Evolutionary conservation across 2,329 filamentous ascomycete species (phyloP), one percentile per base, ranked within the genome.

Genomic region (Pyricularia pennisetigena): DNA sequence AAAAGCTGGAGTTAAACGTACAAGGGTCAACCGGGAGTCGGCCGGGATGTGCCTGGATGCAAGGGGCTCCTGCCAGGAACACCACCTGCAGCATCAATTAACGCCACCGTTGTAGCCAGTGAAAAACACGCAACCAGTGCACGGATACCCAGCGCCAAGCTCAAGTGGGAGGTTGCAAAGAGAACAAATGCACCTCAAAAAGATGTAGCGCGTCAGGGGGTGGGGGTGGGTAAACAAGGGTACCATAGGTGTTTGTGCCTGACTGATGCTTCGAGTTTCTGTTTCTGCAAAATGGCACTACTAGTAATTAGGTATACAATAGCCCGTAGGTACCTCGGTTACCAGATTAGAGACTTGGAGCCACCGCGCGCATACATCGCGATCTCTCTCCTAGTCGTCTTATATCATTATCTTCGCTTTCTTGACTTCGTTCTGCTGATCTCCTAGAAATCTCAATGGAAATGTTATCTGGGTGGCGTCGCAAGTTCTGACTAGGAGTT

Each of bases 11-110:
- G 41, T 23, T 61, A 8, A 23, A 61, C n/a, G n/a, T 28, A 28
- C 64, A 66, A 24, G 64, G 64, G 64, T 66, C 32, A 23, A 28
- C 64, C 64, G 64, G 64, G 64, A 66, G 30, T 54, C 20, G 26
- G 32, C 64, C 32, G 64, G 64, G 64, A 49, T 66, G 64, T 32
- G 24, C 64, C 64, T 49, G 35, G 64, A 26, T 30, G 30, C 30
- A 35, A 49, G 32, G 23, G 26, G 62, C 28, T 29, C 62, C 64
- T 66, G 64, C 30, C 64, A 66, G 64, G 64, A 66, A 66, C 64
- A 61, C n/a, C 57, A 61, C 57, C 57, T 24, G 57, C 57, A 49
- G 57, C 57, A 61, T 23, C 57, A 61, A 61, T 61, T 12, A 61
- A 61, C 57, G 57, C 57, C 57, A 61, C 57, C 2, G 7, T 61